Evolutionary conservation across 2,329 filamentous ascomycete species (phyloP).

Genomic region (Annulohypoxylon truncatum): DNA sequence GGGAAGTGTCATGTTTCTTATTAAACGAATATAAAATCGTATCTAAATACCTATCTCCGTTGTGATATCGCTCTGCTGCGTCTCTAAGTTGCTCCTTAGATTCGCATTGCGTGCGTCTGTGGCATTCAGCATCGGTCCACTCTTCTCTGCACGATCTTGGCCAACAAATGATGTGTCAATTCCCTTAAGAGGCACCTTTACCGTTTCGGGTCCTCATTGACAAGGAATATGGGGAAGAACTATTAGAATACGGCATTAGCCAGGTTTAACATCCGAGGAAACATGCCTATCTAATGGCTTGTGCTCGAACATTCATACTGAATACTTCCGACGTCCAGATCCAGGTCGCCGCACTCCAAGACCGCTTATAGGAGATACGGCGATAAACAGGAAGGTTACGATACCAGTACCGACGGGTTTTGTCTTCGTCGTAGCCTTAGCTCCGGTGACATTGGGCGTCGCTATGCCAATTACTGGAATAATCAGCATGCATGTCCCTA

Average conservation of each 20-base stretch:
- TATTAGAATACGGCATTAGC: constrained; percentile 76
- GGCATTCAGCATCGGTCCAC: constrained; percentile 58
- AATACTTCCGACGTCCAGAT: constrained; percentile 78
- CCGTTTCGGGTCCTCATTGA: constrained; percentile 66
- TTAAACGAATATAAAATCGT: background rate
- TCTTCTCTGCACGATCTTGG: constrained; percentile 66
- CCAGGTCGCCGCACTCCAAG: constrained; percentile 77
- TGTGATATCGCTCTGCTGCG: constrained; percentile 19
- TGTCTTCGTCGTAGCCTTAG: constrained; percentile 59
- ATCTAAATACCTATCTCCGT: constrained; percentile 18
- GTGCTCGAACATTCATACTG: constrained; percentile 77
- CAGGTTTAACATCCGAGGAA: constrained; percentile 69
- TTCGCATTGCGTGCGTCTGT: constrained; percentile 23
- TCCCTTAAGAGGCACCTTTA: constrained; percentile 63
- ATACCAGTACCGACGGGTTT: constrained; percentile 73
- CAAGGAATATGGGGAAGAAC: constrained; percentile 75
- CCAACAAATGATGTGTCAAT: constrained; percentile 68
- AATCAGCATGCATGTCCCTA: constrained; percentile 77
- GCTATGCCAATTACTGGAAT: constrained; percentile 60
- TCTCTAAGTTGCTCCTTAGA: constrained; percentile 15
- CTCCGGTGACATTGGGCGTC: constrained; percentile 65
- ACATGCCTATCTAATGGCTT: constrained; percentile 79
- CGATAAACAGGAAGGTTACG: constrained; percentile 74
- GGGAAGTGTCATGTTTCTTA: background rate
- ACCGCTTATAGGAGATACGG: constrained; percentile 76